Base-by-base conservation (phyloP, 2,329 filamentous ascomycete species). In the Stagonosporopsis cucurbitacearum region DNA sequence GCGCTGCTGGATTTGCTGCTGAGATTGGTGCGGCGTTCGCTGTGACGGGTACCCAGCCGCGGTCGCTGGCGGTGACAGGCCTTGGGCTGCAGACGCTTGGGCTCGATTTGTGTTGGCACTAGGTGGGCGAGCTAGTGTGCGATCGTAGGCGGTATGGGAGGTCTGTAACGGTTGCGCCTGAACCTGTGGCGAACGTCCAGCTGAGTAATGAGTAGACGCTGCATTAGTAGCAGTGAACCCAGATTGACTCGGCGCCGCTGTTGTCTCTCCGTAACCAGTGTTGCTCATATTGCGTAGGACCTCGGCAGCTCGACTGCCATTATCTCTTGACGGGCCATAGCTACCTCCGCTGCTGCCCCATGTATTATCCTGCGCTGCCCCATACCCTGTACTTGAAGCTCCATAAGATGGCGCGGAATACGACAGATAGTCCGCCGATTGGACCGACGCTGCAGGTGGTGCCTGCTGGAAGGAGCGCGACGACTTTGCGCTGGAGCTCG, bases 241-340 rank as follows among this genome's bases (percentile, higher is more conserved):
- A 6, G 71, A 15, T 22, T 65, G 65, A 19, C 30, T 63, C n/a
- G 52, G 50, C 13, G 61, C 43, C 9, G 62, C 43, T n/a, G 35
- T 53, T 15, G 50, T 68, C 3, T 63, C 30, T 7, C 63, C 59
- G 50, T 73, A 71, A 8, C 61, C 44, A 4, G 63, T 65, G 41
- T 66, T 75, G 64, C 71, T 74, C 66, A 75, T 70, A 32, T 70
- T 72, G 39, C 55, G 65, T 41, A 74, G 49, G 19, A 69, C 70
- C 54, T 75, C 69, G 26, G 72, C 71, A 26, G 72, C 72, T 22
- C 65, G 56, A 39, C 60, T 70, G 7, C 67, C 69, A 11, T 64
- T 66, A 47, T 72, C 70, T 5, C 60, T 60, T 20, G 60, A 63
- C 8, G 51, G 60, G 13, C 63, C 65, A 65, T 72, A 70, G 49